Base-by-base conservation (phyloP, 2,329 filamentous ascomycete genomes). In the Fusarium redolens region DNA sequence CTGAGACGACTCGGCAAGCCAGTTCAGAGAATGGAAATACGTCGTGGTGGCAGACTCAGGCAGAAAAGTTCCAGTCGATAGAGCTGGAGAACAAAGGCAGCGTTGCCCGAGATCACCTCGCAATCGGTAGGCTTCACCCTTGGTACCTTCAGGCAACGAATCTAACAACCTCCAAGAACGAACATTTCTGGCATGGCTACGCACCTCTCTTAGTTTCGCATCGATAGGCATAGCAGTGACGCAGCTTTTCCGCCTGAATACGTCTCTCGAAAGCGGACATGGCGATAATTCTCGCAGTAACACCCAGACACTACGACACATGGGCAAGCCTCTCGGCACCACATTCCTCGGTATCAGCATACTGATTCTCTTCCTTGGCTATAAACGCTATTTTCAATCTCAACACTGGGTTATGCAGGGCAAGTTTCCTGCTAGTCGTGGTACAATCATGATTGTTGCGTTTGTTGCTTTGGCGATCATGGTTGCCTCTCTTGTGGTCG, bases 21-120 rank as follows among this genome's bases (percentile, higher is more conserved):
- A 77, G 73, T 14, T 72, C 67, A 33, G 65, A 75, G n/a, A 73
- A 73, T 11, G 67, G 77, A 37, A 65, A 67, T 11, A 77, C 28
- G 68, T 69, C 73, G 45, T 90, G 91, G 87, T 90, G 88, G 86
- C 83, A 83, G 75, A 78, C 79, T 37, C 79, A 89, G 43, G 74
- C 86, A 30, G 82, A 79, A 12, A 81, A 85, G 64, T 86, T 91
- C 58, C 86, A 84, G 76, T 89, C 88, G 9, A 87, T 96, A 57
- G 93, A 96, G 84, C 82, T 96, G 68, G 93, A 96, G 81, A 96
- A 96, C 78, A 96, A 94, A 82, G 93, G 93, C 43, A 94, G 92
- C 78, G 93, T 96, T 43, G 93, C 93, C 15, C 86, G 93, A 77
- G 93, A 96, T 81, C 93, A 96, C 83, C 84, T 96, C 61, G 93